Evolutionary conservation across 2,329 filamentous ascomycete genomes (phyloP).

Genomic region (Pyrenophora graminea): DNA sequence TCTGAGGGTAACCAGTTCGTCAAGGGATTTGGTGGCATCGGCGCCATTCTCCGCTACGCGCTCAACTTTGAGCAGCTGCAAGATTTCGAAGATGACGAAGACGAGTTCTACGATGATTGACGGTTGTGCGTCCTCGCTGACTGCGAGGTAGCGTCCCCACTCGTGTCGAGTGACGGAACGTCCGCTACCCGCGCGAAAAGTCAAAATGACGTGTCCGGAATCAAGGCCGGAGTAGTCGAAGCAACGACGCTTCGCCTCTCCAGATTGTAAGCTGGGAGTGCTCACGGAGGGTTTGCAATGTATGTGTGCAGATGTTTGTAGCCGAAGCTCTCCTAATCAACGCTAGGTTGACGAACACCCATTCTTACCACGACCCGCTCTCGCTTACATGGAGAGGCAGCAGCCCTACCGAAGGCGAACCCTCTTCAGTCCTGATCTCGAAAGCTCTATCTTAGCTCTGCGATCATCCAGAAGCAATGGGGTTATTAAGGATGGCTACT

Average conservation of each 20-base stretch:
- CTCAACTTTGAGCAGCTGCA: constrained; percentile 99
- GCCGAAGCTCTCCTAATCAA: constrained; percentile 8
- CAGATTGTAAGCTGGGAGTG: constrained; percentile 47
- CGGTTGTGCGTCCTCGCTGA: constrained; percentile 82
- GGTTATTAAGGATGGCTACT: constrained; percentile 26
- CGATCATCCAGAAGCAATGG: constrained; percentile 16
- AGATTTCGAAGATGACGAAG: constrained; percentile 78
- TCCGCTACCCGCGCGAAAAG: constrained; percentile 50
- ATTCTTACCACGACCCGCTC: constrained; percentile 46
- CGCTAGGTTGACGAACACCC: constrained; percentile 39
- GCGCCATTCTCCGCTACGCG: constrained; percentile 96
- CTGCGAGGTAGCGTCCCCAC: constrained; percentile 81
- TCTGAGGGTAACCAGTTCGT: constrained; percentile 99
- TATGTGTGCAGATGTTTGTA: constrained; percentile 17
- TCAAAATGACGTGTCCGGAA: constrained; percentile 40
- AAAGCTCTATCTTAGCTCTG: constrained; percentile 22
- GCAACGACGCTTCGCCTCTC: constrained; percentile 45
- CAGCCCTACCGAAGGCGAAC: constrained; percentile 21
- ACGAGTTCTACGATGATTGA: constrained; percentile 94
- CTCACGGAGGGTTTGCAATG: constrained; percentile 43
- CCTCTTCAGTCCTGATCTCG: constrained; percentile 21
- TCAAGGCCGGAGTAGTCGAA: constrained; percentile 36
- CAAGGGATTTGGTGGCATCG: constrained; percentile 98
- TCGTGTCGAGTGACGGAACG: constrained; percentile 59
- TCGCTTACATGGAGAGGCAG: constrained; percentile 44